Base-by-base conservation (phyloP, 257 asterid genomes). In the Apocynum venetum region DNA sequence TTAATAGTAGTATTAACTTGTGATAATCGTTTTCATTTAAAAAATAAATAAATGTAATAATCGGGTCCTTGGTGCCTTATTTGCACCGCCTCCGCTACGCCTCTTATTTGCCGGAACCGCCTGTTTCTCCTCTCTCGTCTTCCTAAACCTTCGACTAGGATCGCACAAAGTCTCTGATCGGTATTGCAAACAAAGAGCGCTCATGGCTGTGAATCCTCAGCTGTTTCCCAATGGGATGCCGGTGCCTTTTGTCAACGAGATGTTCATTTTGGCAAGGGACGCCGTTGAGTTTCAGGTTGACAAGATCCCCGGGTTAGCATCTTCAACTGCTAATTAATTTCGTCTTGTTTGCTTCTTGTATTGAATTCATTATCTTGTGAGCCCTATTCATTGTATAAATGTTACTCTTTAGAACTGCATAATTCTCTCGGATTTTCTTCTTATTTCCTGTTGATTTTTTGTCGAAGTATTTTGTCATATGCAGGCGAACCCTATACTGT, bases 261-360 rank as follows among this genome's bases (percentile, higher is more conserved):
- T 92, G 86, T 91, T 94, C 72, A 97, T 94, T 48, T 80, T 94
- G 85, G 93, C 91, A 41, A 88, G 98, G 82, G 91, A 90, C 25
- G 97, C 96, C 74, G 97, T 94, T 74, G 98, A 94, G 63, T 94
- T 91, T 77, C 97, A 92, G 87, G 82, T 94, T 71, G 95, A 94
- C 85, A 94, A 94, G 84, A 89, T 92, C 61, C 95, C 96, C 43
- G 97, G 97, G 97, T 92, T 10, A 76, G 63, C 61, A 15, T 6
- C 40, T 43, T 8, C 8, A 57, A 3, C 31, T 12, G 20, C 1
- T n/a, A 15, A 65, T 5, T 41, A 15, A 66, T 41, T 40, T 66
- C 9, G 3, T 36, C 35, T 40, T 40, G 2, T 41, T 40, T 66
- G 31, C 71, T 40, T 66, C 49, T 17, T 15, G 0, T 14, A 17